Base-by-base conservation (phyloP, 176 grass and related monocot genomes). In the Musa beccarii region DNA sequence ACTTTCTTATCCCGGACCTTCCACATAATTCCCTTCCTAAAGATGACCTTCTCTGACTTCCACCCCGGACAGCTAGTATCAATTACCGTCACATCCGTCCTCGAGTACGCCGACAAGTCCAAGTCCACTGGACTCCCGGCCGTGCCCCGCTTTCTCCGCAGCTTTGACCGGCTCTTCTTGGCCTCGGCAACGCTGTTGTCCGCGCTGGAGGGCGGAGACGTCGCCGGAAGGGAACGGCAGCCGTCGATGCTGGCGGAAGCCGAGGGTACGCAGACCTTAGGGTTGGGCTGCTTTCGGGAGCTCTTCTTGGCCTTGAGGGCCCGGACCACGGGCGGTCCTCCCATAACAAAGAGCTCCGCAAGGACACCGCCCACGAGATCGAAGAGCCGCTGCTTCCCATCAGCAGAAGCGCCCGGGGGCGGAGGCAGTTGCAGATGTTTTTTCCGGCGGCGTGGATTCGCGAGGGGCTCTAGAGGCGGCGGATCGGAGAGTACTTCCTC, bases 31-130 rank as follows among this genome's bases (percentile, higher is more conserved):
- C 86, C 95, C 69, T 81, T 89, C 74, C 83, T 82, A 74, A 89
- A 71, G 11, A 99, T 84, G 59, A 94, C 49, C 80, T 99, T 94
- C 54, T 78, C 75, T 0, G 79, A 81, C 73, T 92, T 94, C 90
- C 90, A 99, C 1, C 86, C 86, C 3, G 84, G 66, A 24, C 74
- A 83, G 81, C 95, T 94, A 34, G 90, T 94, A 59, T 99, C 95
- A 52, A 99, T 99, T 20, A 99, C 81, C 8, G 88, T 91, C 49
- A 93, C 88, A 26, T 99, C 88, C 0, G 84, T 92, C 82, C 54
- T 80, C 67, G 76, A 75, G 61, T 54, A 80, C 56, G 52, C 69
- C 9, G 69, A 57, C 22, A 73, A 61, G 59, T 80, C 79, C 59
- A 70, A 63, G 14, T 65, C 69, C 49, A 52, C 68, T 49, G 83